A percentile compares a stretch with the other conserved stretches of the same genome.
Evolutionary conservation across 2,329 filamentous ascomycete genomes (phyloP).

Genomic region (Pseudocercospora macadamiae): DNA sequence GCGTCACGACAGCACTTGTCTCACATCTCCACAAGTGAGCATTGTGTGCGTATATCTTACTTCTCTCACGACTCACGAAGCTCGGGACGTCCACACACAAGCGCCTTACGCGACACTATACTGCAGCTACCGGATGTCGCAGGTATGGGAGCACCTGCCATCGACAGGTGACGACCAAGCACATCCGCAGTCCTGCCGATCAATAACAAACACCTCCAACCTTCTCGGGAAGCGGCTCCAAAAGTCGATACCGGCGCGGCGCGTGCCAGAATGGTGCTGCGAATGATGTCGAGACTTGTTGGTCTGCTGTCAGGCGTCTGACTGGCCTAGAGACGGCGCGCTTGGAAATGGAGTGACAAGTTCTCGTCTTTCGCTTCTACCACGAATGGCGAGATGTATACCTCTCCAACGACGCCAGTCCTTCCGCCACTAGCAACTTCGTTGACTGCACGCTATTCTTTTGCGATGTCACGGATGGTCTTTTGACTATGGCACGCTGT

Average conservation of each 20-base stretch:
- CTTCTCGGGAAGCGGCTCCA: not conserved
- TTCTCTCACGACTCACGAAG: not conserved
- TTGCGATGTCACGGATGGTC: not conserved
- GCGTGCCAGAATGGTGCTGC: not conserved
- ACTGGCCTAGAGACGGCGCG: not conserved
- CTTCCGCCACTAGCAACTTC: not conserved
- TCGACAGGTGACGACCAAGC: not conserved
- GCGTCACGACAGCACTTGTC: not conserved
- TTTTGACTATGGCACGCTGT: not conserved
- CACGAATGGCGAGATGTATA: not conserved
- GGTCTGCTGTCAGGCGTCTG: not conserved
- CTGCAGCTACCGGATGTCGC: not conserved
- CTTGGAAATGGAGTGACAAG: not conserved
- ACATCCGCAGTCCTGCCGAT: not conserved
- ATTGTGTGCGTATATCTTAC: not conserved
- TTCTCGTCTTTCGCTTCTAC: not conserved
- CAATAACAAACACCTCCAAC: not conserved
- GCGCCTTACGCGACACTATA: not conserved
- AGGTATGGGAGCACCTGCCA: not conserved
- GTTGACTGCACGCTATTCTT: not conserved
- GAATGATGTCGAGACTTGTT: constrained; percentile 3
- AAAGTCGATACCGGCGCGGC: not conserved
- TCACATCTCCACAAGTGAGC: not conserved
- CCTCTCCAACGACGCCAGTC: not conserved
- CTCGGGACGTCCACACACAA: not conserved